Conservation (phyloP, 139 green algal species). For the Gonium pectorale region DNA sequence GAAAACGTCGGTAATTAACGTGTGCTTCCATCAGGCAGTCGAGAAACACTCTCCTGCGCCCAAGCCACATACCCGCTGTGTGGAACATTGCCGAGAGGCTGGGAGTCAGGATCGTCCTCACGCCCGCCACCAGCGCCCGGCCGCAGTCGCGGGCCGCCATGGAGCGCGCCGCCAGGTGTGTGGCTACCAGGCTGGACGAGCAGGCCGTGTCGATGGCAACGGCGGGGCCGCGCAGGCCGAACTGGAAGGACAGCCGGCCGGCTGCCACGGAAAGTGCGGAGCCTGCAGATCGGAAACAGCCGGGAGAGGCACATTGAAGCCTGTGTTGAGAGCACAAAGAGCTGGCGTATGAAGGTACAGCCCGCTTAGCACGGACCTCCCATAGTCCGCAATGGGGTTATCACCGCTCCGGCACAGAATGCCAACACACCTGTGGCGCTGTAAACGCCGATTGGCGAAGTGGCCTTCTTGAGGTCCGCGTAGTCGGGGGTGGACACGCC, state of each 20-base stretch:
- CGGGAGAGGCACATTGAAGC: too few relatives aligned
- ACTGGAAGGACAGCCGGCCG: slow-evolving; percentile 86
- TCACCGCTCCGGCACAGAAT: too few relatives aligned
- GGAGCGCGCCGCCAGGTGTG: slow-evolving; percentile 60
- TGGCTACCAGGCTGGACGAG: slow-evolving; percentile 78
- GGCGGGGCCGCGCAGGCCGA: slow-evolving; percentile 79
- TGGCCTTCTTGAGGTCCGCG: slow-evolving; percentile 59
- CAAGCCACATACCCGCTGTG: slow-evolving; percentile 28
- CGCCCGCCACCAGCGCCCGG: slow-evolving; percentile 50
- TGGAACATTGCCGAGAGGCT: slow-evolving; percentile 74
- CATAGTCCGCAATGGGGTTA: too few relatives aligned
- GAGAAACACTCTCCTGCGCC: background rate
- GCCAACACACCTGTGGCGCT: slow-evolving; percentile 69
- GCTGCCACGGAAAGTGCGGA: slow-evolving; percentile 75
- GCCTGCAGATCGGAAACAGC: too few relatives aligned
- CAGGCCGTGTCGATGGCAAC: slow-evolving; percentile 84
- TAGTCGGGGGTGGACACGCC: slow-evolving; percentile 74
- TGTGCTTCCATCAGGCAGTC: too few relatives aligned
- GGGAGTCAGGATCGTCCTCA: slow-evolving; percentile 72
- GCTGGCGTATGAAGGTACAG: too few relatives aligned
- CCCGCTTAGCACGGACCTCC: too few relatives aligned
- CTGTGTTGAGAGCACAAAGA: too few relatives aligned
- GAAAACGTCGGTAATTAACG: too few relatives aligned
- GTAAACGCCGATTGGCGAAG: slow-evolving; percentile 67
- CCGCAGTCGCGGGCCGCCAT: slow-evolving; percentile 45